Percentiles rank a stretch among this genome's conserved stretches.
Conservation (phyloP, 106 monocot species). For the Dioscorea dumetorum region DNA sequence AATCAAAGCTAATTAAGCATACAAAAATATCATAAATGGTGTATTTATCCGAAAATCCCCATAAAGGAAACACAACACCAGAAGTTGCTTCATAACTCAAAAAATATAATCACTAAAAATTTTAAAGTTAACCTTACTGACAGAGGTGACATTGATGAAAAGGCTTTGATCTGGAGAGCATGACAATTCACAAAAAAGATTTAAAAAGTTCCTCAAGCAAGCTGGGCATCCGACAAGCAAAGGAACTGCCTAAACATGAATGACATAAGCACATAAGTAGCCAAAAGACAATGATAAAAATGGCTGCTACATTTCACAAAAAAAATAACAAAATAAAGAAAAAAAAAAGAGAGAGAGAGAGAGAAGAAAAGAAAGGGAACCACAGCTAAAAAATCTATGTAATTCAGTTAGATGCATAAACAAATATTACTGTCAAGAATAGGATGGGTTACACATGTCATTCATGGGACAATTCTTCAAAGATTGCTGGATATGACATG, state of each 20-base stretch:
- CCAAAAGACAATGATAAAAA: background rate
- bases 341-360: too few species aligned
- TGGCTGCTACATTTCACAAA: too few species aligned
- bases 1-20: background rate
- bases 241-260: slow-evolving; percentile 77
- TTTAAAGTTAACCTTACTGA: slow-evolving; percentile 37
- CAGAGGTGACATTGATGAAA: slow-evolving; percentile 93
- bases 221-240: slow-evolving; percentile 98
- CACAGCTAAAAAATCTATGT: too few species aligned
- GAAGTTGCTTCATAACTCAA: background rate
- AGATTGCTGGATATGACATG: too few species aligned
- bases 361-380: too few species aligned
- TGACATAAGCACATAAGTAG: slow-evolving; percentile 2
- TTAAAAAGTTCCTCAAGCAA: slow-evolving; percentile 97
- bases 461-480: too few species aligned
- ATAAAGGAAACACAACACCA: background rate
- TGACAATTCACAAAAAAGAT: slow-evolving; percentile 85
- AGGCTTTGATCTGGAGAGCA: slow-evolving; percentile 97
- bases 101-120: background rate
- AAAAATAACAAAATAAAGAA: too few species aligned
- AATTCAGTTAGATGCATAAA: too few species aligned
- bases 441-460: too few species aligned
- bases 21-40: background rate
- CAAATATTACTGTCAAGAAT: too few species aligned
- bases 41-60: background rate